Evolutionary conservation across 352 stramenopile genomes (phyloP).

Genomic region (Phytopythium vexans): DNA sequence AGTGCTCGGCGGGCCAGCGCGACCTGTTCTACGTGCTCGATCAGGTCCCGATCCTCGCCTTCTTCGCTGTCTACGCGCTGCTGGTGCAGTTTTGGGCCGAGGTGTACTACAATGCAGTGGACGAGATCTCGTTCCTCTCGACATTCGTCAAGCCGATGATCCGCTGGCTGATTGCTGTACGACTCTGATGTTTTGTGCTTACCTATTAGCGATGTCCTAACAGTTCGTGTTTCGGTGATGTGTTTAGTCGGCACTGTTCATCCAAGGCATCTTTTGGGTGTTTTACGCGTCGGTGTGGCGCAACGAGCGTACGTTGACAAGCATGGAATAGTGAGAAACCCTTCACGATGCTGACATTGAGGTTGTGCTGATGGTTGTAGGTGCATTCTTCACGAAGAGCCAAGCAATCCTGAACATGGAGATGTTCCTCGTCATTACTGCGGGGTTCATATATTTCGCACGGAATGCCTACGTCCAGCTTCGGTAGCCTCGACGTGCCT

Average conservation of each 20-base stretch:
- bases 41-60: constrained; percentile 76
- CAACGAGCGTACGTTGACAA: constrained; percentile 50
- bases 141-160: constrained; percentile 71
- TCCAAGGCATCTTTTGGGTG: constrained; percentile 74
- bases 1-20: constrained; percentile 57
- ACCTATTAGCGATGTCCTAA: background rate
- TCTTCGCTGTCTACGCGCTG: constrained; percentile 79
- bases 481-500: constrained; percentile 20
- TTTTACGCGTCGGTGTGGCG: constrained; percentile 74
- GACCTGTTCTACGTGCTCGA: constrained; percentile 87
- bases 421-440: constrained; percentile 75
- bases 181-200: constrained; percentile 1
- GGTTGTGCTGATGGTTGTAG: constrained; percentile 16
- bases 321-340: background rate
- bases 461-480: constrained; percentile 81
- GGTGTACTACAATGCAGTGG: constrained; percentile 88
- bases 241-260: constrained; percentile 45
- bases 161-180: constrained; percentile 54
- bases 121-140: constrained; percentile 58
- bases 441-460: constrained; percentile 73
- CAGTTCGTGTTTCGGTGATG: background rate
- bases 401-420: constrained; percentile 82
- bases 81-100: constrained; percentile 88
- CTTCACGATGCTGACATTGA: background rate
- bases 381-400: constrained; percentile 74